Evolutionary conservation across 2,329 filamentous ascomycete species (phyloP).

Genomic region (Thermoascus crustaceus): DNA sequence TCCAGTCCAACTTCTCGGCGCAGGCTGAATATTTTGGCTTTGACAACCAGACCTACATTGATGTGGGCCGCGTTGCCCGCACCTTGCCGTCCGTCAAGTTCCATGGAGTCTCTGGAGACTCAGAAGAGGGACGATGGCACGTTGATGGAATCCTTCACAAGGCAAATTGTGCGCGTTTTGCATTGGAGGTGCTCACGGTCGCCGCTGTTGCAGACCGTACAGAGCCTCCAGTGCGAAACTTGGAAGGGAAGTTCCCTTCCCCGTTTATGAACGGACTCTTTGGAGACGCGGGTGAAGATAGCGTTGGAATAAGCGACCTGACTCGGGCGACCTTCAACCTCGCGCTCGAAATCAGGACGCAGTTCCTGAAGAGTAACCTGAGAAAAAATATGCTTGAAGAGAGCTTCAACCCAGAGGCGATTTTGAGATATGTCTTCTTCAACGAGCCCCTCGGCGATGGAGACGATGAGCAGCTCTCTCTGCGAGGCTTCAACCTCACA

Average conservation of each 20-base stretch:
- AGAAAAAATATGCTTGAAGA: constrained; percentile 21
- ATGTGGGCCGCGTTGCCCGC: constrained; percentile 19
- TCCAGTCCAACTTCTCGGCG: constrained; percentile 15
- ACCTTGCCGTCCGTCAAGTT: constrained; percentile 21
- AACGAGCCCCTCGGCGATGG: constrained; percentile 13
- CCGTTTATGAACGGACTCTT: constrained; percentile 27
- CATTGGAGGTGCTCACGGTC: constrained; percentile 30
- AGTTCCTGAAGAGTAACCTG: constrained; percentile 42
- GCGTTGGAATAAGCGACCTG: constrained; percentile 33
- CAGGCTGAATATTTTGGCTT: constrained; percentile 24
- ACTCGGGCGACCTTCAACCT: constrained; percentile 39
- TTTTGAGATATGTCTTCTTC: constrained; percentile 38
- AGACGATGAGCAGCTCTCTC: constrained; percentile 8
- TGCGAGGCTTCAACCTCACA: constrained; percentile 22
- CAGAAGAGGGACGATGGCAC: constrained; percentile 19
- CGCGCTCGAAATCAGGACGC: constrained; percentile 48
- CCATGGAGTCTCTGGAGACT: constrained; percentile 6
- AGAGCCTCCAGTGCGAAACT: constrained; percentile 16
- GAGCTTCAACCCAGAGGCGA: constrained; percentile 31
- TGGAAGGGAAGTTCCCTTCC: constrained; percentile 27
- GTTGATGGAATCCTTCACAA: constrained; percentile 33
- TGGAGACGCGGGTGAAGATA: constrained; percentile 6
- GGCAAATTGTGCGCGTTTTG: constrained; percentile 37
- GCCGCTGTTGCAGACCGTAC: constrained; percentile 13
- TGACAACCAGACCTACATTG: constrained; percentile 28